Base-by-base conservation (phyloP, 108 stramenopile genomes). In the Pseudonitzschia delicatissima region DNA sequence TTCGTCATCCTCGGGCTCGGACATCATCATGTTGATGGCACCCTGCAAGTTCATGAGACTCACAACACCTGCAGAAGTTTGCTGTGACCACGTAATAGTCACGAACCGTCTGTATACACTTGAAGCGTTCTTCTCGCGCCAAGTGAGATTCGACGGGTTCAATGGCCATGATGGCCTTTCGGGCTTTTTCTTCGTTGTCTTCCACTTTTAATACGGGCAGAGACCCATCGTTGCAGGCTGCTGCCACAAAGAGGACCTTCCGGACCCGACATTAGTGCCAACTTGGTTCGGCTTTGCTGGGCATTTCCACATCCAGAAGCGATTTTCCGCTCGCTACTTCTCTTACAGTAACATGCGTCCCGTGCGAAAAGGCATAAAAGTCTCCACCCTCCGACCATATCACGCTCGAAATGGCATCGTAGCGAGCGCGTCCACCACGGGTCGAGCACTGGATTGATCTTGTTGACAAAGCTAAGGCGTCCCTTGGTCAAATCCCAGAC, bases 401-500 rank as follows among this genome's bases (percentile, higher is more conserved):
- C 12, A 94, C 63, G 52, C 82, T 79, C 37, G 62, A 67, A 21
- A 94, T 72, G 3, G 79, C 64, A 67, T 80, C 74, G 29, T 75
- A 78, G 3, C 64, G 57, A n/a, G 85, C 69, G 42, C 67, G 74
- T 35, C 88, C 77, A 23, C 68, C 62, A 15, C 32, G 69, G 6
- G 69, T 50, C 7, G 63, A 42, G 21, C 64, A n/a, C 18, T 11
- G 85, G 66, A 40, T 81, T 51, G 28, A 90, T 68, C 57, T 87
- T 90, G 57, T 78, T 64, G 18, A 90, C 87, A 73, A 78, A 92
- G 4, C 89, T 82, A 58, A 92, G 63, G 27, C 91, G 78, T 11
- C 94, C 94, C 65, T 85, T 90, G 60, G 87, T 91, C 52, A 95
- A 77, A 84, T 95, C 94, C 94, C 94, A 95, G 2, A 95, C 57